These are phyloP conservation scores for Neopestalotiopsis sp. DNA, from an alignment of 2,329 filamentous ascomycete genomes.

Conservation along the genomic window DNA sequence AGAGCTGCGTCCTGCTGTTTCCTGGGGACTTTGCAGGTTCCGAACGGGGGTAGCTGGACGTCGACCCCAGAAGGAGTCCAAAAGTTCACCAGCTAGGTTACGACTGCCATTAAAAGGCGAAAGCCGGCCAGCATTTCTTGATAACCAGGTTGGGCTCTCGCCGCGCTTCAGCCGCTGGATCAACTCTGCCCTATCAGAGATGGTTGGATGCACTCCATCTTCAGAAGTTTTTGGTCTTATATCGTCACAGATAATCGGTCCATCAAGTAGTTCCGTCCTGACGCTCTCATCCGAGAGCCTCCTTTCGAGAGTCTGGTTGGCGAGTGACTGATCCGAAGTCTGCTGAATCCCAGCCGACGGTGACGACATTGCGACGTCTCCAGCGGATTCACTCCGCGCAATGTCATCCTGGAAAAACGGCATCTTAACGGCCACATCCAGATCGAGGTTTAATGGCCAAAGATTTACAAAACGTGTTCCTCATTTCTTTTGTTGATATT, in stretches of 20 bases:
- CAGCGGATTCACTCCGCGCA: constrained; percentile 41
- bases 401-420: constrained; percentile 63
- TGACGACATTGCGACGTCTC: constrained; percentile 29
- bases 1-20: constrained; percentile 39
- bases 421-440: constrained; percentile 46
- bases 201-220: constrained; percentile 36
- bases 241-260: constrained; percentile 55
- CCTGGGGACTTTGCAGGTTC: constrained; percentile 31
- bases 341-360: constrained; percentile 25
- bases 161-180: constrained; percentile 85
- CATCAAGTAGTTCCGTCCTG: constrained; percentile 65
- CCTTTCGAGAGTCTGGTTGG: constrained; percentile 31
- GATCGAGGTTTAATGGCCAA: background rate
- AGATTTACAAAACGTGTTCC: background rate
- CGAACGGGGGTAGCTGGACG: constrained; percentile 42
- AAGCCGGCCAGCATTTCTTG: constrained; percentile 52
- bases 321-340: constrained; percentile 5
- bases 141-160: constrained; percentile 77
- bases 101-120: constrained; percentile 11
- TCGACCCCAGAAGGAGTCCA: constrained; percentile 44
- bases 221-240: constrained; percentile 41
- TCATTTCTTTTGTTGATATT: background rate
- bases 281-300: constrained; percentile 65
- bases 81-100: constrained; percentile 29
- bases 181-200: constrained; percentile 73